These are phyloP conservation scores for Nemania sp. DNA, from an alignment of 2,329 filamentous ascomycete genomes.

Conservation along the genomic window DNA sequence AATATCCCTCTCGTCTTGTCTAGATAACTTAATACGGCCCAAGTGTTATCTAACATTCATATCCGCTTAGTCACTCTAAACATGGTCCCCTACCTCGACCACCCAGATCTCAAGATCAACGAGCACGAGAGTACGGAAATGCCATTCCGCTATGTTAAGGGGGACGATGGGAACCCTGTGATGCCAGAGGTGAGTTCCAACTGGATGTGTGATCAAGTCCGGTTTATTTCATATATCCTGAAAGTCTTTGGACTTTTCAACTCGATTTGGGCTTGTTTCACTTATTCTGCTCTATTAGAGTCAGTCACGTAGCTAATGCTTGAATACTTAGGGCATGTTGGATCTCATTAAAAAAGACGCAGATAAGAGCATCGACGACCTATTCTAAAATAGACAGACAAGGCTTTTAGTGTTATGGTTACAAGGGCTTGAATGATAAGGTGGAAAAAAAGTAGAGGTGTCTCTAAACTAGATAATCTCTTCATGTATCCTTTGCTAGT, in stretches of 20 bases:
- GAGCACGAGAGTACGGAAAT: conserved; percentile 95
- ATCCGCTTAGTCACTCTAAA: conserved; percentile 65
- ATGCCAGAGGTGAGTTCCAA: conserved; percentile 83
- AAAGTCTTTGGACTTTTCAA: neutral
- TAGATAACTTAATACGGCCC: too few relatives aligned
- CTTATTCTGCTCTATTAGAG: neutral
- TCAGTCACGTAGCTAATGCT: neutral
- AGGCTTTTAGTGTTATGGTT: neutral
- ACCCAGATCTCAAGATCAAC: conserved; percentile 89
- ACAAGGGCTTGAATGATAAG: neutral
- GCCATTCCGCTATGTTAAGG: conserved; percentile 96
- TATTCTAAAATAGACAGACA: conserved; percentile 67
- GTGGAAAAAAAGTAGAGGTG: neutral
- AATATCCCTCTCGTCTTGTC: too few relatives aligned
- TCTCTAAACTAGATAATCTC: neutral
- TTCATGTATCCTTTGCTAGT: neutral
- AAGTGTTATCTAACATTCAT: neutral
- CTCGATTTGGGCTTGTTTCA: neutral
- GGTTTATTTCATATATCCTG: too few relatives aligned
- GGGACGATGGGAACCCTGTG: conserved; percentile 78
- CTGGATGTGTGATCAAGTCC: neutral
- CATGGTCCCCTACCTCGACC: conserved; percentile 84
- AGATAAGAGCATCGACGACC: conserved; percentile 88
- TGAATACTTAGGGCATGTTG: conserved; percentile 82
- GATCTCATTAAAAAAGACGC: conserved; percentile 94